Conservation (phyloP, 2,329 filamentous ascomycete species). For the Aspergillus tamarii region DNA sequence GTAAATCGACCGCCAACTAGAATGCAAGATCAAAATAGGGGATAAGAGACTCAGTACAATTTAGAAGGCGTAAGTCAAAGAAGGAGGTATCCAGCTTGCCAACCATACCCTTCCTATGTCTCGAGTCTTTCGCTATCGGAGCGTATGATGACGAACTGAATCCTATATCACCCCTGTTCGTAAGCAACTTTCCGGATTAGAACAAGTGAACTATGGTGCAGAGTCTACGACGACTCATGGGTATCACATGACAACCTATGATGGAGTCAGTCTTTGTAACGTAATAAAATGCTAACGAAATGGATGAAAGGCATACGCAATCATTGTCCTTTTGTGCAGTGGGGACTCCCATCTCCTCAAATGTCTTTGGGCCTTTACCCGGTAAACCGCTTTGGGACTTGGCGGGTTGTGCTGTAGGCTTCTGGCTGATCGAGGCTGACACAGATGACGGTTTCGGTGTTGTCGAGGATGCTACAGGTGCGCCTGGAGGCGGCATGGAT, state of each 20-base stretch:
- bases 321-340: conserved; percentile 81
- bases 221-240: conserved; percentile 22
- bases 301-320: conserved; percentile 67
- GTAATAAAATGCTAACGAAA: neutral
- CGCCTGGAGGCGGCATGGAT: conserved; percentile 31
- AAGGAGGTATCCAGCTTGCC: neutral
- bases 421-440: conserved; percentile 40
- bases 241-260: conserved; percentile 48
- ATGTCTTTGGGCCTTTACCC: conserved; percentile 85
- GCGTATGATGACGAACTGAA: neutral
- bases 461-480: conserved; percentile 46
- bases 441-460: conserved; percentile 40
- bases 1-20: neutral
- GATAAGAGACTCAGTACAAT: neutral
- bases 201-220: conserved; percentile 20
- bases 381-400: conserved; percentile 44
- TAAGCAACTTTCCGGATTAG: conserved; percentile 19
- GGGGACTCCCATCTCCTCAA: conserved; percentile 97
- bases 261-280: conserved; percentile 15
- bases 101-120: neutral
- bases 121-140: neutral
- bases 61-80: neutral
- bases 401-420: conserved; percentile 34
- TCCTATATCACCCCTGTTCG: conserved; percentile 1
- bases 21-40: neutral